These are phyloP conservation scores for Stagonosporopsis vannaccii DNA, from an alignment of 2,329 filamentous ascomycete genomes.

Conservation along the genomic window DNA sequence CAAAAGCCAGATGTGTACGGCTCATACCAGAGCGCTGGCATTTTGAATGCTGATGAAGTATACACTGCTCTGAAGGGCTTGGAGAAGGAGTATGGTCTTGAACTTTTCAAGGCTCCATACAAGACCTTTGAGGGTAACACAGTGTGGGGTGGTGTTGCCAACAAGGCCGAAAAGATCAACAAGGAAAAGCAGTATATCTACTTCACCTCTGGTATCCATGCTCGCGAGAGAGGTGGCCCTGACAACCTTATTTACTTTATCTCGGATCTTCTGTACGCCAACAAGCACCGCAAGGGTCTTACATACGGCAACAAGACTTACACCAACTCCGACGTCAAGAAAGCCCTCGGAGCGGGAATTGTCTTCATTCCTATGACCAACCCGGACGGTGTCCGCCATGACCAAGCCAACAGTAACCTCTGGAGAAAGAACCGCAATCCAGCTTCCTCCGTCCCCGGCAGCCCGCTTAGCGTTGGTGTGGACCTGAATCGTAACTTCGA, in stretches of 20 bases:
- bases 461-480: constrained; percentile 32
- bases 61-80: constrained; percentile 55
- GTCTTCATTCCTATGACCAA: constrained; percentile 55
- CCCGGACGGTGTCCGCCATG: constrained; percentile 42
- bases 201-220: constrained; percentile 63
- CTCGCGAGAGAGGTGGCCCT: constrained; percentile 65
- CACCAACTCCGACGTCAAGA: constrained; percentile 60
- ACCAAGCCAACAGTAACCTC: constrained; percentile 40
- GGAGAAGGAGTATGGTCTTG: constrained; percentile 53
- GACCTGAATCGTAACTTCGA: constrained; percentile 55
- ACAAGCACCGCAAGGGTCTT: constrained; percentile 58
- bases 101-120: constrained; percentile 53
- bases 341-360: constrained; percentile 61
- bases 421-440: constrained; percentile 53
- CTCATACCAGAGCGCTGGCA: constrained; percentile 45
- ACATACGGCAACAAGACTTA: constrained; percentile 62
- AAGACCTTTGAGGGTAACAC: constrained; percentile 53
- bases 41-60: constrained; percentile 58
- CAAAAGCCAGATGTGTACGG: constrained; percentile 41
- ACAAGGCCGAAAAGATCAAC: constrained; percentile 54
- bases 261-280: constrained; percentile 63
- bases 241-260: constrained; percentile 67
- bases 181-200: constrained; percentile 58
- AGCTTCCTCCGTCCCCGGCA: constrained; percentile 29
- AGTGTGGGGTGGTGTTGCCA: constrained; percentile 51